Evolutionary conservation across 2,329 filamentous ascomycete species (phyloP).

Genomic region (Neofusicoccum parvum): DNA sequence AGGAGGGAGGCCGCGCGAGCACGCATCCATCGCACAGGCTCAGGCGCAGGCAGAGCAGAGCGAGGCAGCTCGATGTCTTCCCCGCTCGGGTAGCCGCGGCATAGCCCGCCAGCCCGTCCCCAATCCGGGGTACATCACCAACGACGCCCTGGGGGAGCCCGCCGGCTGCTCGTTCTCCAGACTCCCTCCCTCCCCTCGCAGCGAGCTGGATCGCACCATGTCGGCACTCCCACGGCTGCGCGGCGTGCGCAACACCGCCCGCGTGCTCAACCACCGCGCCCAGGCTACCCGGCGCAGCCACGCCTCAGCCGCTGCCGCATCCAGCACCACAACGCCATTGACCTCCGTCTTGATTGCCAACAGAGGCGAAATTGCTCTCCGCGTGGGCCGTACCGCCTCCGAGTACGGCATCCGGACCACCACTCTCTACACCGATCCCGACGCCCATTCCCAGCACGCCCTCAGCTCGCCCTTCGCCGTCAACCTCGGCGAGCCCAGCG

Average conservation of each 20-base stretch:
- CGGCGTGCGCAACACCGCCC: neutral
- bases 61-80: neutral
- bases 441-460: constrained; percentile 85
- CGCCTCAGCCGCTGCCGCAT: neutral
- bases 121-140: constrained; percentile 19
- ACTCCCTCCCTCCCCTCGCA: neutral
- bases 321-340: constrained; percentile 29
- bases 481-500: constrained; percentile 78
- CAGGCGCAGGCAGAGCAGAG: too few relatives aligned
- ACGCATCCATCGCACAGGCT: neutral
- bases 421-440: constrained; percentile 92
- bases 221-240: neutral
- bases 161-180: constrained; percentile 27
- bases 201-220: neutral
- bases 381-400: constrained; percentile 85
- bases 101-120: neutral
- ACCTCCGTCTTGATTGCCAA: constrained; percentile 93
- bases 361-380: constrained; percentile 92
- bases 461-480: constrained; percentile 80
- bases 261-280: neutral
- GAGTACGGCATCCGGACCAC: constrained; percentile 90
- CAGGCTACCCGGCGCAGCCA: neutral
- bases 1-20: neutral
- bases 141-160: constrained; percentile 26
- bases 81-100: constrained; percentile 18